Conservation (phyloP, 2,329 filamentous ascomycete species). For the Pestalotiopsis sp. region DNA sequence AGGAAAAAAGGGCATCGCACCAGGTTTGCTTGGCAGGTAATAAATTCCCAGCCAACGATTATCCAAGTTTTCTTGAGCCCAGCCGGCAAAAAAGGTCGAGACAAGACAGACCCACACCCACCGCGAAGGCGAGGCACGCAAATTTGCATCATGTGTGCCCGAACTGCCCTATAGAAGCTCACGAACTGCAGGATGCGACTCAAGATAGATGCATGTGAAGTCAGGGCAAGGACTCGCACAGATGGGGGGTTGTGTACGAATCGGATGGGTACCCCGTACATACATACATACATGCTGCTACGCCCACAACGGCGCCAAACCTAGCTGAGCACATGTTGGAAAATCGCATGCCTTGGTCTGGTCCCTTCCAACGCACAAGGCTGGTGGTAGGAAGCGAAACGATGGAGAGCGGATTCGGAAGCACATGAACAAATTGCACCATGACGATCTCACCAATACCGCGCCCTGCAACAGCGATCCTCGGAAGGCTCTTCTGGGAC, state of each 20-base stretch:
- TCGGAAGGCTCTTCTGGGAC: background rate
- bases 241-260: slow-evolving; percentile 16
- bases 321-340: slow-evolving; percentile 16
- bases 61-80: background rate
- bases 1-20: background rate
- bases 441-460: slow-evolving; percentile 16
- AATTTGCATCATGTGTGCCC: background rate
- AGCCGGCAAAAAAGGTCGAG: background rate
- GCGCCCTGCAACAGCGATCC: background rate
- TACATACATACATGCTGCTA: background rate
- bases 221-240: slow-evolving; percentile 5
- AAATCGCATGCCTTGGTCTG: background rate
- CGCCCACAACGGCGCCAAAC: slow-evolving; percentile 17
- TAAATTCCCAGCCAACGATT: background rate
- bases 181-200: slow-evolving; percentile 17
- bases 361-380: slow-evolving; percentile 2
- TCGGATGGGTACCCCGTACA: slow-evolving; percentile 11
- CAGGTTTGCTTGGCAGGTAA: background rate
- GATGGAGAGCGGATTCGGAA: slow-evolving; percentile 2
- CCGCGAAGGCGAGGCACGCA: background rate
- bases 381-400: background rate
- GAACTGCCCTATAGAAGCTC: background rate
- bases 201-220: slow-evolving; percentile 20
- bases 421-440: slow-evolving; percentile 13
- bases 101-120: slow-evolving; percentile 8